These are phyloP conservation scores for Neonectria magnoliae DNA, from an alignment of 2,329 filamentous ascomycete species.

Conservation along the genomic window DNA sequence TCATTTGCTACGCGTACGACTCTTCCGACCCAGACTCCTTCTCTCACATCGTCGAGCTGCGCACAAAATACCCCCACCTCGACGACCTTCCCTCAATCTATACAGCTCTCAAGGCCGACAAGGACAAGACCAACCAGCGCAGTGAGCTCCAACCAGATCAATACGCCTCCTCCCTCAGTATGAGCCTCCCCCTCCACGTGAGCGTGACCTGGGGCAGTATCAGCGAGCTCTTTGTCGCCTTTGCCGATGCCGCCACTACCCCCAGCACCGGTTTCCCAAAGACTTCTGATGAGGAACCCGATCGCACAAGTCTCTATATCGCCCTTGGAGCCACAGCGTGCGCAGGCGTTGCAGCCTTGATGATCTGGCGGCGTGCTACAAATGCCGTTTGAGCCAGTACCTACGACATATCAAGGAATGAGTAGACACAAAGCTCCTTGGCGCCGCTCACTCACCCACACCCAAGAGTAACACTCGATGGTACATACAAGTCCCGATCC, in stretches of 20 bases:
- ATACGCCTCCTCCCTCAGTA: slow-evolving; percentile 85
- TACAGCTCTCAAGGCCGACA: slow-evolving; percentile 92
- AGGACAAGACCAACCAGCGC: slow-evolving; percentile 96
- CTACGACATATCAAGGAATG: too few species aligned
- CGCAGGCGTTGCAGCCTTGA: slow-evolving; percentile 69
- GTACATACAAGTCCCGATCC: slow-evolving; percentile 34
- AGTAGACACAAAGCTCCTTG: neutral
- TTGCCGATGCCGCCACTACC: slow-evolving; percentile 92
- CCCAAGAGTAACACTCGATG: neutral
- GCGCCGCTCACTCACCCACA: neutral
- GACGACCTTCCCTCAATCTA: slow-evolving; percentile 93
- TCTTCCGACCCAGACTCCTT: slow-evolving; percentile 97
- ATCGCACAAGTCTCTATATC: slow-evolving; percentile 87
- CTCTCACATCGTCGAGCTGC: slow-evolving; percentile 85
- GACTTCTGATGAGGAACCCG: slow-evolving; percentile 84
- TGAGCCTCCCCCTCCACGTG: slow-evolving; percentile 92
- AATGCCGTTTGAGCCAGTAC: slow-evolving; percentile 53
- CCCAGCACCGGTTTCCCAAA: slow-evolving; percentile 90
- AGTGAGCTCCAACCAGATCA: slow-evolving; percentile 91
- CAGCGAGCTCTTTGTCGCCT: slow-evolving; percentile 88
- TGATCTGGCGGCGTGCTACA: slow-evolving; percentile 71
- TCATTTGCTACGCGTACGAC: slow-evolving; percentile 96
- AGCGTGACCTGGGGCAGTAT: slow-evolving; percentile 96
- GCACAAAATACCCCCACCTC: slow-evolving; percentile 81
- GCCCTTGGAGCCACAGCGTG: slow-evolving; percentile 79